phyloP scores from a whole-genome alignment of 192 early-diverging fungal genomes.

The Backusella westeae region DNA sequence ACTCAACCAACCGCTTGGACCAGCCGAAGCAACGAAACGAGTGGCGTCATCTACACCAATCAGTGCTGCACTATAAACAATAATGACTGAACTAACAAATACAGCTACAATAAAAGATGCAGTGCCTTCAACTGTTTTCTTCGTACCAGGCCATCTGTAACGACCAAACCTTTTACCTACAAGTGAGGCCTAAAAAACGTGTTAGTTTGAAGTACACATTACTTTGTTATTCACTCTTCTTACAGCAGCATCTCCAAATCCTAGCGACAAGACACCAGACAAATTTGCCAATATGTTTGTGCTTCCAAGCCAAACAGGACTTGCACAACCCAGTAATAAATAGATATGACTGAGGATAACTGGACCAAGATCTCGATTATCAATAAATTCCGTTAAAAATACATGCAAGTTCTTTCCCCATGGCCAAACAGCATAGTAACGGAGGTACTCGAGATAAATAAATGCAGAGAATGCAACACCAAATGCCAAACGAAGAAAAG shows the following conservation, averaged over 20 bases:
- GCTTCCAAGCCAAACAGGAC: conserved; percentile 82
- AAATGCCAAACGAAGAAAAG: conserved; percentile 81
- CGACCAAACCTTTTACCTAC: conserved; percentile 75
- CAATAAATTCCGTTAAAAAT: conserved; percentile 83
- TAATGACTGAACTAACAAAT: conserved; percentile 43
- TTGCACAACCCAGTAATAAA: conserved; percentile 85
- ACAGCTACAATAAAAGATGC: conserved; percentile 72
- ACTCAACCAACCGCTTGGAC: conserved; percentile 30
- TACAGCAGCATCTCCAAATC: conserved; percentile 86
- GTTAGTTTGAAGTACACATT: too few species aligned
- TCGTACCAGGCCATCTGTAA: conserved; percentile 67
- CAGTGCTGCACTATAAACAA: conserved; percentile 19
- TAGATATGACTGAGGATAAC: conserved; percentile 89
- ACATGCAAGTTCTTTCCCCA: conserved; percentile 58
- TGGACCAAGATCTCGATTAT: conserved; percentile 78
- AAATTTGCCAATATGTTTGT: conserved; percentile 49
- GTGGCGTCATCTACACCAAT: background rate
- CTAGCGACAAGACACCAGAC: conserved; percentile 84
- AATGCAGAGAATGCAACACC: conserved; percentile 68
- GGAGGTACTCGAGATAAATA: conserved; percentile 79
- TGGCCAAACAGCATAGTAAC: conserved; percentile 72
- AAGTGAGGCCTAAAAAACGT: conserved; percentile 64
- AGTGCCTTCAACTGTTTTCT: conserved; percentile 89
- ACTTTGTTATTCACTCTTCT: background rate
- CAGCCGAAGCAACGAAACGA: conserved; percentile 22